phyloP scores from a whole-genome alignment of 2,329 filamentous ascomycete genomes.

The Monilinia laxa region DNA sequence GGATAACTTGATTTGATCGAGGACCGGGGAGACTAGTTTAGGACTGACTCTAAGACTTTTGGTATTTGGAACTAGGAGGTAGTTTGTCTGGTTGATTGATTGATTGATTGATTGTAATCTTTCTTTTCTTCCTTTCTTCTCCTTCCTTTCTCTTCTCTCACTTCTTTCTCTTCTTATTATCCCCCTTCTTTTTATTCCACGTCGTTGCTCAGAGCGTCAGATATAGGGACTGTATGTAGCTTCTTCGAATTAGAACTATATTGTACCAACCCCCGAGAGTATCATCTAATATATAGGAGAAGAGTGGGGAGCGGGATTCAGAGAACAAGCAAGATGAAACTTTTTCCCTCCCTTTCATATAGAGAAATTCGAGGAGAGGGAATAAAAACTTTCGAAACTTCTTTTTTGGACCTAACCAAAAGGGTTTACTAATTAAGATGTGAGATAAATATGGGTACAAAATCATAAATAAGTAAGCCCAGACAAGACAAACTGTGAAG shows the following conservation, averaged over 20 bases:
- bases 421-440: not conserved
- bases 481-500: not conserved
- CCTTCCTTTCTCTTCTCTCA: too few species aligned
- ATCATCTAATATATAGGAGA: not conserved
- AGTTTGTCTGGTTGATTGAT: too few species aligned
- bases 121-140: too few species aligned
- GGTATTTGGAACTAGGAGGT: too few species aligned
- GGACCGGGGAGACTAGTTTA: too few species aligned
- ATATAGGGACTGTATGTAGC: too few species aligned
- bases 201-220: too few species aligned
- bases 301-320: not conserved
- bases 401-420: not conserved
- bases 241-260: not conserved
- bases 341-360: too few species aligned
- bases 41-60: too few species aligned
- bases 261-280: conserved; percentile 14
- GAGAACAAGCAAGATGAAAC: too few species aligned
- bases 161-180: not conserved
- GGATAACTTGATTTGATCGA: too few species aligned
- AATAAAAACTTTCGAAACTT: not conserved
- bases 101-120: too few species aligned
- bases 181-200: not conserved
- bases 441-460: not conserved
- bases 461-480: not conserved
- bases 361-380: not conserved